These are phyloP conservation scores for Pichia paraexigua DNA, from an alignment of 805 yeast species.

Conservation along the genomic window DNA sequence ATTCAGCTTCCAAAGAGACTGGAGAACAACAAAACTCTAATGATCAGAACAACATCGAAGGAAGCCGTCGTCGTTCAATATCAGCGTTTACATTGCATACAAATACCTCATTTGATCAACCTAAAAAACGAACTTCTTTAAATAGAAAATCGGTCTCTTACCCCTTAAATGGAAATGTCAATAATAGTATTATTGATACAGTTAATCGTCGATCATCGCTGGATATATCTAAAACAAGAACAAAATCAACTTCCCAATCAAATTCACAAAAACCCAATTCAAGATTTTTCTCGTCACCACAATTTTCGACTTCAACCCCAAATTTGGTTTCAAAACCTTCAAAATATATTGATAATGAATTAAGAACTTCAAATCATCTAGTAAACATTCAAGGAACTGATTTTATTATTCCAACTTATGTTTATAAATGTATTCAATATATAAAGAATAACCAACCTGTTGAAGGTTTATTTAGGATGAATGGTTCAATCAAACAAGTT, in stretches of 20 bases:
- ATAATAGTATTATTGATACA: background rate
- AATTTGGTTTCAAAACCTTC: constrained; percentile 1
- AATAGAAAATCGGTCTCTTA: constrained; percentile 1
- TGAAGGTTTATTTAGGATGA: constrained; percentile 32
- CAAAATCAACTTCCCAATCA: background rate
- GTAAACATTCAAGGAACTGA: constrained; percentile 7
- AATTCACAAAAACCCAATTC: background rate
- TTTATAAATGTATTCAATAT: constrained; percentile 27
- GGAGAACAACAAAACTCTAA: background rate
- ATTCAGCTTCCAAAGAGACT: background rate
- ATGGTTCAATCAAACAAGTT: constrained; percentile 29
- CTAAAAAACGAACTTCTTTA: constrained; percentile 3
- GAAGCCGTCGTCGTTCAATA: constrained; percentile 5
- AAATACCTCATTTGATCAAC: constrained; percentile 5
- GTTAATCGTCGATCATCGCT: background rate
- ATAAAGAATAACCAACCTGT: constrained; percentile 18
- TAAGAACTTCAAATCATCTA: constrained; percentile 13
- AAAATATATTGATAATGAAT: constrained; percentile 17
- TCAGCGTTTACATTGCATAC: constrained; percentile 4
- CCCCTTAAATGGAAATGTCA: background rate
- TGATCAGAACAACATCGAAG: background rate
- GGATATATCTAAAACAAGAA: background rate
- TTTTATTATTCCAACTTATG: constrained; percentile 23
- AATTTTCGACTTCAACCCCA: constrained; percentile 10
- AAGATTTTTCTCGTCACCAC: constrained; percentile 7